These are phyloP conservation scores for Backusella tarrabulga DNA, from an alignment of 192 early-diverging fungal species.

Conservation along the genomic window DNA sequence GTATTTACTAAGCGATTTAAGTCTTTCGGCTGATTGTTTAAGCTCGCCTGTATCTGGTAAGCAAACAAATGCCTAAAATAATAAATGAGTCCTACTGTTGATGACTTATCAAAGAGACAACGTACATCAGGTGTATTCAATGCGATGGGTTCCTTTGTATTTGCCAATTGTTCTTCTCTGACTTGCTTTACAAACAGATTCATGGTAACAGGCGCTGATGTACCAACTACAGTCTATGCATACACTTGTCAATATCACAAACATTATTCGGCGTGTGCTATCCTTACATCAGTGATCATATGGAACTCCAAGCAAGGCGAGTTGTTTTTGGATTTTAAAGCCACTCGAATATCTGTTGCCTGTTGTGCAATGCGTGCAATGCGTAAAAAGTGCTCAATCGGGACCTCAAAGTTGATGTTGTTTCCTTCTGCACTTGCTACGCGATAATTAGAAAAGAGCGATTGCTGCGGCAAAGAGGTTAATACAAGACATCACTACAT, in stretches of 20 bases:
- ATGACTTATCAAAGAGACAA: not conserved
- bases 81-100: not conserved
- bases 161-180: not conserved
- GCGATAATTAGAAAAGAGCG: constrained; percentile 5
- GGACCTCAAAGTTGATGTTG: not conserved
- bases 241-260: no score
- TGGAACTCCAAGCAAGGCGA: not conserved
- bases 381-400: not conserved
- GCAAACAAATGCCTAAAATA: not conserved
- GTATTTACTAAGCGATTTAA: not conserved
- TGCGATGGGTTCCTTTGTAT: not conserved
- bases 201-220: no score
- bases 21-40: not conserved
- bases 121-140: not conserved
- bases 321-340: not conserved
- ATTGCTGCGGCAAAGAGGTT: not conserved
- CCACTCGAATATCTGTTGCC: not conserved
- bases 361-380: not conserved
- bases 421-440: not conserved
- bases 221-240: not conserved
- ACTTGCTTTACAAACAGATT: not conserved
- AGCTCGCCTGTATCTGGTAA: not conserved
- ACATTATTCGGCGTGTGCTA: no score
- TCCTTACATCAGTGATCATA: not conserved
- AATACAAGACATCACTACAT: not conserved